Evolutionary conservation across 352 stramenopile genomes (phyloP).

Genomic region (Pythium plurisporium): DNA sequence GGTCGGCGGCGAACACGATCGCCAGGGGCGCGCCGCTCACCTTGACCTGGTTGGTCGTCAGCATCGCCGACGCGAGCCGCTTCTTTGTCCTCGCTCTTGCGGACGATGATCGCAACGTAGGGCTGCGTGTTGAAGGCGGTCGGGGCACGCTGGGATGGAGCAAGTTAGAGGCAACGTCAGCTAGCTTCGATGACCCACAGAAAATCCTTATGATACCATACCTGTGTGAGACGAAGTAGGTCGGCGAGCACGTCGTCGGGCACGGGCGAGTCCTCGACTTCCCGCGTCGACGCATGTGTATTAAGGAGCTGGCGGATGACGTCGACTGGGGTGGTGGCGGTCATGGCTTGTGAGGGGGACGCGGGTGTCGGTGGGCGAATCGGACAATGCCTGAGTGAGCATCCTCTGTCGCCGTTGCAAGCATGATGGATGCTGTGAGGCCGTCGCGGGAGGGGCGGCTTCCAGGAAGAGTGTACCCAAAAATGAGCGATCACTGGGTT

Average conservation of each 20-base stretch:
- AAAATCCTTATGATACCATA: too few species aligned
- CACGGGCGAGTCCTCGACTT: not conserved
- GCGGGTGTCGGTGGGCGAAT: too few species aligned
- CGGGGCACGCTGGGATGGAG: not conserved
- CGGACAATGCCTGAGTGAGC: too few species aligned
- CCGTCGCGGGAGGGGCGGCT: too few species aligned
- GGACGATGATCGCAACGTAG: not conserved
- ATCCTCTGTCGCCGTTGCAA: too few species aligned
- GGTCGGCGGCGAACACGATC: conserved; percentile 63
- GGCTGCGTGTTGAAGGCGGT: conserved; percentile 6
- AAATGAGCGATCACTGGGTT: too few species aligned
- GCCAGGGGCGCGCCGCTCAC: conserved; percentile 63
- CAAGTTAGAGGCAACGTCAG: not conserved
- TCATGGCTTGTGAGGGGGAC: not conserved
- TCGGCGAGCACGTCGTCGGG: not conserved
- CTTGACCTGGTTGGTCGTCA: conserved; percentile 1
- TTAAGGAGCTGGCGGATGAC: not conserved
- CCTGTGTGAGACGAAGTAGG: not conserved
- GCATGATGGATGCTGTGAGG: too few species aligned
- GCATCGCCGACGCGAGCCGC: not conserved
- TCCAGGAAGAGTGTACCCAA: too few species aligned
- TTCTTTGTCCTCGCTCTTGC: not conserved
- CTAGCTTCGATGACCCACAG: too few species aligned
- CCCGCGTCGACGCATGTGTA: not conserved
- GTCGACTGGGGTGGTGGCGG: not conserved